Evolutionary conservation across 139 green algal genomes (phyloP).

Genomic region (Diplosphaera chodatii): DNA sequence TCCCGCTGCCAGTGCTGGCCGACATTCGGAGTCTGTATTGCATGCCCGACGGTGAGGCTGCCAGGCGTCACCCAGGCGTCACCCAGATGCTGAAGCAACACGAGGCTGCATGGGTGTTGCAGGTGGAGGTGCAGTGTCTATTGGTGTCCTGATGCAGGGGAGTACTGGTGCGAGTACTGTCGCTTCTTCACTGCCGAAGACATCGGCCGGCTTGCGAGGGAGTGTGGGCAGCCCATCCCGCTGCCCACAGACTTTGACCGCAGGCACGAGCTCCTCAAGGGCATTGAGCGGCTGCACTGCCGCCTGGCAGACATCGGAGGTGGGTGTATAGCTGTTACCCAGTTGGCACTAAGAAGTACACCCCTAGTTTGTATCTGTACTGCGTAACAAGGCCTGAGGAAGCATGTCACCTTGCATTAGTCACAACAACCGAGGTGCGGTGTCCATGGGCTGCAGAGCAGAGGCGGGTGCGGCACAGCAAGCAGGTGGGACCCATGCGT

Average conservation of each 20-base stretch:
- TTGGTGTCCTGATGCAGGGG: no score
- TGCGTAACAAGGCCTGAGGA: no score
- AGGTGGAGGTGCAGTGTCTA: no score
- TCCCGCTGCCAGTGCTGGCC: slow-evolving; percentile 4
- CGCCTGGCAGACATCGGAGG: neutral
- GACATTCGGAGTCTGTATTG: slow-evolving; percentile 26
- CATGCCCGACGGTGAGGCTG: slow-evolving; percentile 13
- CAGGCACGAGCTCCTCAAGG: slow-evolving; percentile 24
- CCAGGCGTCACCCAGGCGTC: no score
- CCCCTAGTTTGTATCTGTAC: no score
- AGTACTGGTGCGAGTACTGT: slow-evolving; percentile 27
- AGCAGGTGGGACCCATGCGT: neutral
- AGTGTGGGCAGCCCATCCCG: neutral
- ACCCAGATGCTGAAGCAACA: no score
- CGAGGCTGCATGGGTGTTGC: no score
- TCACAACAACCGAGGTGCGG: no score
- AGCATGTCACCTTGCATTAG: no score
- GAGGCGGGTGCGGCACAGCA: neutral
- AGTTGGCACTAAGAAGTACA: no score
- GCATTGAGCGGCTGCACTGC: slow-evolving; percentile 7
- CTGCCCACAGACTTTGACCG: slow-evolving; percentile 21
- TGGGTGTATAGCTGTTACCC: no score
- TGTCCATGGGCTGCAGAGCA: no score
- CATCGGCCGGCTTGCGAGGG: slow-evolving; percentile 7
- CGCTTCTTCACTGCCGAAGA: slow-evolving; percentile 27